Conservation (phyloP, 208 protist species). For the Leishmania tropica region DNA sequence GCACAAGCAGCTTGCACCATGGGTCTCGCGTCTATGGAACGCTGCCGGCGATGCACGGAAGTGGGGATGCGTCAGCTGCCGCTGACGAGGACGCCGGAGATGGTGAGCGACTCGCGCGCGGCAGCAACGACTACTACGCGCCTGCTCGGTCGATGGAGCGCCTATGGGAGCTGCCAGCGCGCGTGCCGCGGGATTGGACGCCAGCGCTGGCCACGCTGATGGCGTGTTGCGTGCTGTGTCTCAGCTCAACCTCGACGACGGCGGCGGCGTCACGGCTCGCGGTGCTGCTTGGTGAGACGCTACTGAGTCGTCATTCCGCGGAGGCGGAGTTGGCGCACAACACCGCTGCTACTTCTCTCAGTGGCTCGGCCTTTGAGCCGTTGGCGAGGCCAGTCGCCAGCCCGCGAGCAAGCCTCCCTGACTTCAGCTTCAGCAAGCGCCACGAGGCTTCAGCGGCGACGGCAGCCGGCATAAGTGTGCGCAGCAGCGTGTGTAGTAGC, state of each 20-base stretch:
- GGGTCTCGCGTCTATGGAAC: background rate
- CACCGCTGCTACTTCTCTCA: background rate
- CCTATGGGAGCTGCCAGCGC: slow-evolving; percentile 26
- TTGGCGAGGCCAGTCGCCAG: background rate
- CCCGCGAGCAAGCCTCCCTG: slow-evolving; percentile 5
- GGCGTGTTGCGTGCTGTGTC: slow-evolving; percentile 29
- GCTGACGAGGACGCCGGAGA: background rate
- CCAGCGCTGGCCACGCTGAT: slow-evolving; percentile 26
- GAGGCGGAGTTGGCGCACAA: background rate
- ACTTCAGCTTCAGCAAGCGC: slow-evolving; percentile 11
- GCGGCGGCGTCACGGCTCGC: slow-evolving; percentile 8
- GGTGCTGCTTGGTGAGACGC: slow-evolving; percentile 8
- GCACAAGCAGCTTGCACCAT: background rate
- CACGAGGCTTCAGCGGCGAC: background rate
- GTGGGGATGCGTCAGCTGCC: background rate
- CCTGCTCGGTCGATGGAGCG: slow-evolving; percentile 26
- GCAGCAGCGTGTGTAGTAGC: slow-evolving; percentile 3
- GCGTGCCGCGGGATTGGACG: slow-evolving; percentile 24
- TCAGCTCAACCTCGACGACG: slow-evolving; percentile 2
- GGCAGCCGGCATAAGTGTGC: background rate
- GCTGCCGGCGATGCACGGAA: background rate
- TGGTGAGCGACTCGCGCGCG: background rate
- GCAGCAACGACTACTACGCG: slow-evolving; percentile 10
- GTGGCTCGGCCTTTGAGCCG: background rate
- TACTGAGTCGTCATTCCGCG: background rate